phyloP scores from a whole-genome alignment of 768 basidiomycete species.

The Lentinus tigrinus region DNA sequence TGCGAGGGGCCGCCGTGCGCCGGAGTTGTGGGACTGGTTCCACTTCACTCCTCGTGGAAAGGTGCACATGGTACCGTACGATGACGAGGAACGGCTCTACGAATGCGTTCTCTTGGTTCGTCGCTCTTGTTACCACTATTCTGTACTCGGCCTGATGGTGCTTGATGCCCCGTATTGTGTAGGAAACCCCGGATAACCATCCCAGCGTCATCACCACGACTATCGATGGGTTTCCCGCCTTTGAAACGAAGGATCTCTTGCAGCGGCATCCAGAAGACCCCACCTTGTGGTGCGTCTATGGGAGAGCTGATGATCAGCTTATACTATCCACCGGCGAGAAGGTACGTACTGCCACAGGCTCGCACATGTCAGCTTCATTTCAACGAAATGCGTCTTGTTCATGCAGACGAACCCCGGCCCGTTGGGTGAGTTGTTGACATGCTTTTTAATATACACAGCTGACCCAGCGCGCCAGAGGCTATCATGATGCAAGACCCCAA shows the following conservation, averaged over 20 bases:
- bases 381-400: too few relatives aligned
- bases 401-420: not conserved
- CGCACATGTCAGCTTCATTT: too few relatives aligned
- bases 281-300: constrained; percentile 29
- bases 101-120: constrained; percentile 41
- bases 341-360: constrained; percentile 24
- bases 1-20: not conserved
- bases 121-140: not conserved
- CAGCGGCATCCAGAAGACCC: constrained; percentile 18
- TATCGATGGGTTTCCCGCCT: constrained; percentile 9
- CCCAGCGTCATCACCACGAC: constrained; percentile 15
- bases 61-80: constrained; percentile 32
- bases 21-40: constrained; percentile 40
- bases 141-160: too few relatives aligned
- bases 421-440: constrained; percentile 12
- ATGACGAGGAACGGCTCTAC: constrained; percentile 27
- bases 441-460: not conserved
- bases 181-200: constrained; percentile 7
- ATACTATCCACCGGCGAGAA: constrained; percentile 21
- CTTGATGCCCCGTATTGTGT: not conserved
- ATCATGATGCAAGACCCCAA: constrained; percentile 30
- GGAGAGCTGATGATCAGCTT: not conserved
- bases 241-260: constrained; percentile 20
- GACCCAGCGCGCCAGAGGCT: constrained; percentile 17
- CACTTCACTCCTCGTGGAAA: constrained; percentile 20